Evolutionary conservation across 2,329 filamentous ascomycete genomes (phyloP).

Genomic region (Arthrocladium fulminans): DNA sequence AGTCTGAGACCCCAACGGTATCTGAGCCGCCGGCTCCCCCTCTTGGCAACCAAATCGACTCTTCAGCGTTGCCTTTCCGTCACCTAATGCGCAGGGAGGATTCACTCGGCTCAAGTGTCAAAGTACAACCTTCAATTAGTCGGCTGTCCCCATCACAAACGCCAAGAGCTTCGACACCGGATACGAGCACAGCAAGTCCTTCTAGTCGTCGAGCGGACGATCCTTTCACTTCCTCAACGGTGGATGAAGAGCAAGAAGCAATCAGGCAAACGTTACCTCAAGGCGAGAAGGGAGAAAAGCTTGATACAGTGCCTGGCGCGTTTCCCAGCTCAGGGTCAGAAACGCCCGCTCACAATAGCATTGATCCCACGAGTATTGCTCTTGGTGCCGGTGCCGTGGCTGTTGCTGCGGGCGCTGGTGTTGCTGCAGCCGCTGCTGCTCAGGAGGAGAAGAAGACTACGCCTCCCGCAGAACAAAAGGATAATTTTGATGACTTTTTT

Average conservation of each 20-base stretch:
- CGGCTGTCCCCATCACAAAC: constrained; percentile 48
- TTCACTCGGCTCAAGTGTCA: constrained; percentile 67
- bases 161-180: constrained; percentile 36
- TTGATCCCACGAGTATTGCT: constrained; percentile 8
- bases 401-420: constrained; percentile 10
- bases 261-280: constrained; percentile 17
- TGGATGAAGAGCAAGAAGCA: constrained; percentile 23
- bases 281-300: constrained; percentile 11
- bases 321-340: constrained; percentile 41
- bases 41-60: constrained; percentile 68
- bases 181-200: constrained; percentile 28
- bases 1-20: constrained; percentile 20
- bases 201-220: constrained; percentile 15
- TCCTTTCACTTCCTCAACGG: constrained; percentile 18
- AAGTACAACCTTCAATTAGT: constrained; percentile 64
- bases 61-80: constrained; percentile 63
- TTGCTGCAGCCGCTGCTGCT: not conserved
- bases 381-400: constrained; percentile 12
- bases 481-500: constrained; percentile 38
- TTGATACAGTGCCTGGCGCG: constrained; percentile 38
- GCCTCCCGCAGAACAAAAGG: constrained; percentile 28
- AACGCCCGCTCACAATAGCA: constrained; percentile 22
- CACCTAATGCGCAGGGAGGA: constrained; percentile 49
- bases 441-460: constrained; percentile 11
- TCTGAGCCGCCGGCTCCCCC: constrained; percentile 51